Evolutionary conservation across 2,329 filamentous ascomycete species (phyloP).

Genomic region (Lasiodiplodia gonubiensis): DNA sequence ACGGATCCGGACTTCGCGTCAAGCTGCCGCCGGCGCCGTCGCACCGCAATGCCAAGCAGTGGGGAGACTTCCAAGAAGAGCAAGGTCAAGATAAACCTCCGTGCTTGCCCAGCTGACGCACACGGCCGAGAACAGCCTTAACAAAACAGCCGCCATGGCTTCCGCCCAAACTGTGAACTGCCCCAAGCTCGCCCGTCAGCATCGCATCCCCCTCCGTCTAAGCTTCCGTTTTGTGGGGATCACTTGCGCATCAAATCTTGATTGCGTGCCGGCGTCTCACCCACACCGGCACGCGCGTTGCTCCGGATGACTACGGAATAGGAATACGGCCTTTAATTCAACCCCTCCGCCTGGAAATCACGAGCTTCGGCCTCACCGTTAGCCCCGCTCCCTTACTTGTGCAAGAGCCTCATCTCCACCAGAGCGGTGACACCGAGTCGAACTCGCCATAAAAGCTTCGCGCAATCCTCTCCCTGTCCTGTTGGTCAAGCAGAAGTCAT

Average conservation of each 20-base stretch:
- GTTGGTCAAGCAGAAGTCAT: background rate
- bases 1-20: background rate
- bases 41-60: background rate
- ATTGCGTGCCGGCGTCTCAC: background rate
- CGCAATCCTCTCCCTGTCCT: background rate
- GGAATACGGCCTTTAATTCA: conserved; percentile 11
- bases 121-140: conserved; percentile 14
- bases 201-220: background rate
- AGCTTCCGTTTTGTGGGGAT: conserved; percentile 7
- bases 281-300: background rate
- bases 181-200: background rate
- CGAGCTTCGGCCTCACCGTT: conserved; percentile 22
- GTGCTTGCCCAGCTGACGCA: conserved; percentile 5
- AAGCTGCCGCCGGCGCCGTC: background rate
- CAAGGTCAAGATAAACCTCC: background rate
- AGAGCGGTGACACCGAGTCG: background rate
- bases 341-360: background rate
- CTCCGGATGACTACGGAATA: background rate
- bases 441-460: background rate
- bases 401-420: conserved; percentile 10
- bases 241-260: background rate
- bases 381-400: conserved; percentile 6
- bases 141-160: background rate
- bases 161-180: too few species aligned
- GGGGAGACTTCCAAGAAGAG: conserved; percentile 13